Conservation (phyloP, 768 basidiomycete species). For the Russula compacta region DNA sequence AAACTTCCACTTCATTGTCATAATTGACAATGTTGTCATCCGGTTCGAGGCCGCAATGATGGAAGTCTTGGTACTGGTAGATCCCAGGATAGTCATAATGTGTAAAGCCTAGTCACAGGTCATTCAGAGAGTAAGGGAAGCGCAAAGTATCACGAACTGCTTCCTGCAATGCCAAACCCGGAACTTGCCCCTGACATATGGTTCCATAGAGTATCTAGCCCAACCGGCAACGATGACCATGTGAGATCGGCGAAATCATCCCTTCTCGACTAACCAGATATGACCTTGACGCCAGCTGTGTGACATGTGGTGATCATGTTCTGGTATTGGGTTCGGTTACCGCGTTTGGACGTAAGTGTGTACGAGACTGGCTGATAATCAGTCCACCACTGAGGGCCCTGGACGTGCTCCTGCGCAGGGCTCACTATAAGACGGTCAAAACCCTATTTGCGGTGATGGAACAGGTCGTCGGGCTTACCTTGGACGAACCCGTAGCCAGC, state of each 20-base stretch:
- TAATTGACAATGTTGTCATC: constrained; percentile 49
- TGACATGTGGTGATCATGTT: constrained; percentile 35
- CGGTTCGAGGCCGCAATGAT: constrained; percentile 47
- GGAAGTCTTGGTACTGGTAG: constrained; percentile 40
- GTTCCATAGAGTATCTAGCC: constrained; percentile 47
- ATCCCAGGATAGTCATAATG: constrained; percentile 36
- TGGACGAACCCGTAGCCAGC: constrained; percentile 58
- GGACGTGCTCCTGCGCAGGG: constrained; percentile 50
- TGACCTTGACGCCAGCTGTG: constrained; percentile 32
- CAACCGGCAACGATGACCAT: constrained; percentile 20
- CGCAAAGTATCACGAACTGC: not conserved
- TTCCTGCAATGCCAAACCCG: constrained; percentile 27
- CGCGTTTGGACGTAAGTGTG: constrained; percentile 55
- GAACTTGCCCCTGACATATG: constrained; percentile 50
- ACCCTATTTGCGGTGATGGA: not conserved
- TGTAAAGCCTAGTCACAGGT: constrained; percentile 30
- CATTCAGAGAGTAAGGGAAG: not conserved
- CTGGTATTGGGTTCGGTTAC: constrained; percentile 42
- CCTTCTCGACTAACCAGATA: constrained; percentile 26
- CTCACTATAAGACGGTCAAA: constrained; percentile 26
- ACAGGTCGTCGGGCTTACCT: constrained; percentile 29
- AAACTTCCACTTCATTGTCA: constrained; percentile 41
- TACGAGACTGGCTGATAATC: constrained; percentile 67
- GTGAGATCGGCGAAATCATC: constrained; percentile 11
- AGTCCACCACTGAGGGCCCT: constrained; percentile 62